These are phyloP conservation scores for Amoebophrya sp. DNA, from an alignment of 169 alveolate genomes.

Conservation along the genomic window DNA sequence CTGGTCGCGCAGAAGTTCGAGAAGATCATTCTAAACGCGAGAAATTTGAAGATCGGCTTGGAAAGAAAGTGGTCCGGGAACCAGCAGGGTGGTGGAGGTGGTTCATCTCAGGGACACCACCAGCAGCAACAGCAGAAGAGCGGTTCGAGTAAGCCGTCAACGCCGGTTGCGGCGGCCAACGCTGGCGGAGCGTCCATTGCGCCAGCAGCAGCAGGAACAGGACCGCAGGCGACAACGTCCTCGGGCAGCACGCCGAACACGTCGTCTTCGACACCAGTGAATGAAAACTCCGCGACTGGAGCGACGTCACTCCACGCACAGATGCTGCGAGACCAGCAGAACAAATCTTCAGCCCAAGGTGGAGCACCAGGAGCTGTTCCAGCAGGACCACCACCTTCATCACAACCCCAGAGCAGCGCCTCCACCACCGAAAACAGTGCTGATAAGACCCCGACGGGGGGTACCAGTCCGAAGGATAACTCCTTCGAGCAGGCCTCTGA, in stretches of 20 bases:
- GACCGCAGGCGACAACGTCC: too few relatives aligned
- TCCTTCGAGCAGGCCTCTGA: too few relatives aligned
- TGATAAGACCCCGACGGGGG: too few relatives aligned
- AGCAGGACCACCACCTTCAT: too few relatives aligned
- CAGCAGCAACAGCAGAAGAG: not conserved
- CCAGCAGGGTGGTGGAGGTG: not conserved
- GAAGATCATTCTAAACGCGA: conserved; percentile 71
- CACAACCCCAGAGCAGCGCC: too few relatives aligned
- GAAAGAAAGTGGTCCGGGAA: conserved; percentile 43
- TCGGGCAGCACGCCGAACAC: too few relatives aligned
- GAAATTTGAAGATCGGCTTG: conserved; percentile 64
- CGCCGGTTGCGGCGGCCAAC: not conserved
- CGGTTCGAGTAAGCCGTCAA: too few relatives aligned
- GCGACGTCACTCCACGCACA: not conserved
- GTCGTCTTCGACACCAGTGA: too few relatives aligned
- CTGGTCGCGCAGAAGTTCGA: conserved; percentile 76
- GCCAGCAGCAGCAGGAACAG: not conserved
- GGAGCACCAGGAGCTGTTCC: too few relatives aligned
- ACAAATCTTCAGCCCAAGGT: too few relatives aligned
- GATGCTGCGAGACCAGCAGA: conserved; percentile 3
- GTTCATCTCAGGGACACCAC: not conserved
- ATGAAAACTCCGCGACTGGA: not conserved
- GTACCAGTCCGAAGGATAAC: too few relatives aligned
- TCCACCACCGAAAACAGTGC: too few relatives aligned
- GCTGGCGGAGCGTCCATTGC: not conserved